A percentile compares a stretch with the other conserved stretches of the same genome.
Evolutionary conservation across 371 early-diverging fungal species (phyloP).

Genomic region (Scutellospora calospora): DNA sequence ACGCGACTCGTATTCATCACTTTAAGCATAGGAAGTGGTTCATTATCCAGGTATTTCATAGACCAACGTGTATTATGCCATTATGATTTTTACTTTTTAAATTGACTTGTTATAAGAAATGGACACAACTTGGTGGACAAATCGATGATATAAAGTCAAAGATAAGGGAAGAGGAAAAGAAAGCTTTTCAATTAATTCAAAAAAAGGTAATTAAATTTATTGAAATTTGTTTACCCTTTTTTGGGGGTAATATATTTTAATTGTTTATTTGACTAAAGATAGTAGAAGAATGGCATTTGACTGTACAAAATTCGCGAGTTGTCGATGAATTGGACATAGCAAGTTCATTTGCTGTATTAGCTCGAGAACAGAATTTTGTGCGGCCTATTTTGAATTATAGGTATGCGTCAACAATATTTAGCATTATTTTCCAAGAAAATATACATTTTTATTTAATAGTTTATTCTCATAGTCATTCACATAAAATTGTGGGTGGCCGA

Average conservation of each 20-base stretch:
- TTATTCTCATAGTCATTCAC: neutral
- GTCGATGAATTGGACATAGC: conserved; percentile 79
- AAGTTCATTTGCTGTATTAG: conserved; percentile 65
- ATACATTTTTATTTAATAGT: conserved; percentile 27
- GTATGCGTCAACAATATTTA: conserved; percentile 45
- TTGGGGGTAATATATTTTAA: neutral
- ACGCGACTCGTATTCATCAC: conserved; percentile 17
- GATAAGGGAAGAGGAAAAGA: conserved; percentile 60
- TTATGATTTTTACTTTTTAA: conserved; percentile 32
- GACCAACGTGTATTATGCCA: conserved; percentile 49
- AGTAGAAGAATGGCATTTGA: conserved; percentile 56
- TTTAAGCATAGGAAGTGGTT: conserved; percentile 17
- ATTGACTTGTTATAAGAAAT: conserved; percentile 44
- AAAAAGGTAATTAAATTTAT: conserved; percentile 40
- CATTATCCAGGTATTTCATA: conserved; percentile 15
- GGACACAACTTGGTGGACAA: conserved; percentile 60
- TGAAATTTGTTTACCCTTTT: neutral
- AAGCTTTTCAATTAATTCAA: conserved; percentile 57
- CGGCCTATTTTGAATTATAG: conserved; percentile 67
- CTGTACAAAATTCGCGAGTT: conserved; percentile 60
- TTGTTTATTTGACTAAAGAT: conserved; percentile 43
- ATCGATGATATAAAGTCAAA: conserved; percentile 58
- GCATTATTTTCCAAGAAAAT: neutral
- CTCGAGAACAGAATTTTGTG: conserved; percentile 60
- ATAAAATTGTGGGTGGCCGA: conserved; percentile 69